Base-by-base conservation (phyloP, 177 flowering plant species). In the Telopea speciosissima region DNA sequence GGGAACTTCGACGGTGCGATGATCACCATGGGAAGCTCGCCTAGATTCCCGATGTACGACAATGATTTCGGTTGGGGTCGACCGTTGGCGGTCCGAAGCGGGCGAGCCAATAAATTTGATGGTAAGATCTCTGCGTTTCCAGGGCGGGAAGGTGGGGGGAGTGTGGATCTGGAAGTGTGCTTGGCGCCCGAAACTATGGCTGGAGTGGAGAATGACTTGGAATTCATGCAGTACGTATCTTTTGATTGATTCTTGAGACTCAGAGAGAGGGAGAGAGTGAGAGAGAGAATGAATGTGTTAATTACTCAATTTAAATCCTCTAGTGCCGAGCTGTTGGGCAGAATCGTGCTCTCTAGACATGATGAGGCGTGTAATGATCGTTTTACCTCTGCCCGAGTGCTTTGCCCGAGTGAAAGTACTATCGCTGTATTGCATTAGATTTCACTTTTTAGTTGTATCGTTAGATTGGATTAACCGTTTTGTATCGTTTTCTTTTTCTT, bases 51-150 rank as follows among this genome's bases (percentile, higher is more conserved):
- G 0, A 92, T 92, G 97, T 92, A 87, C 80, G 81, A 89, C 49
- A 90, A 90, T 70, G 98, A 92, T 77, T 88, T 92, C 68, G 98
- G 98, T 63, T 92, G 98, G 96, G 97, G 98, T 3, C 79, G 86
- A 40, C 98, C 98, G 0, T 26, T 91, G 80, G 93, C 93, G 0
- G 84, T 92, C 1, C 78, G 98, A 58, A 90, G 98, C 61, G 98
- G 98, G 0, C 65, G 82, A 62, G 90, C 96, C 8, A 92, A 92
- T 69, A 92, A 92, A 68, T 92, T 92, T 74, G 98, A 92, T 72
- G 98, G 98, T 0, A 92, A 92, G 88, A 89, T 92, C 24, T 92
- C 98, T 22, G 98, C 98, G 0, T 92, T 92, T 64, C 98, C 96
- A 0, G 97, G 97, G 9, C 64, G 92, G 64, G 92, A 91, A 54